Evolutionary conservation across 164 flowering plant genomes (phyloP), one percentile per base, ranked within the genome.

Genomic region (Malania oleifera): DNA sequence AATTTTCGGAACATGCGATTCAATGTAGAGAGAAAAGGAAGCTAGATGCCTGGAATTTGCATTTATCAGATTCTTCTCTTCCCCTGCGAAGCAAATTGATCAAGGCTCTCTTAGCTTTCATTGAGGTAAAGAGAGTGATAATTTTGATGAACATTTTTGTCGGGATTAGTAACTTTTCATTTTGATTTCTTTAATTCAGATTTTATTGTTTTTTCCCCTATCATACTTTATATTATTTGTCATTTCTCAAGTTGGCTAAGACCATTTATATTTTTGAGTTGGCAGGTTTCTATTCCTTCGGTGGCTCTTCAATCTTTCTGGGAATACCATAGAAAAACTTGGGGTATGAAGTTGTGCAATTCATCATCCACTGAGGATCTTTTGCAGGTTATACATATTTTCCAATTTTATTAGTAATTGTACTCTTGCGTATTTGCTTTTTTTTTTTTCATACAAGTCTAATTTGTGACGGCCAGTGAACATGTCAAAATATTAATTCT

Each of bases 361-460:
- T 23, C 53, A 11, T 50, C 53, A 24, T 50, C 34, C 3, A 25
- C 53, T 7, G 53, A 50, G 18, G 29, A 50, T 27, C 53, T 50
- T 24, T 27, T 50, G 34, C 53, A 50, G 53, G 53, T n/a, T n/a
- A n/a, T n/a, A n/a, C n/a, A n/a, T 23, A 47, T 25, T 10, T 47
- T 39, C 43, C 17, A 47, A 47, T 47, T 25, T 50, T 25, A 8
- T 10, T 50, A 43, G 17, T 43, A 5, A 5, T 18, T 43, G 3
- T 43, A 18, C 22, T 43, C 22, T n/a, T 43, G 22, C 2, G 20
- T 18, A 4, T 4, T n/a, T 0, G 2, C 4, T 43, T 5, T 0
- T 43, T 43, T 4, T 34, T 34, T 7, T 7, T 34, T 7, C 7
- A 1, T 34, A 34, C 10, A 7, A n/a, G n/a, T n/a, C n/a, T n/a